Base-by-base conservation (phyloP, 768 basidiomycete genomes). In the Mycena floridula region DNA sequence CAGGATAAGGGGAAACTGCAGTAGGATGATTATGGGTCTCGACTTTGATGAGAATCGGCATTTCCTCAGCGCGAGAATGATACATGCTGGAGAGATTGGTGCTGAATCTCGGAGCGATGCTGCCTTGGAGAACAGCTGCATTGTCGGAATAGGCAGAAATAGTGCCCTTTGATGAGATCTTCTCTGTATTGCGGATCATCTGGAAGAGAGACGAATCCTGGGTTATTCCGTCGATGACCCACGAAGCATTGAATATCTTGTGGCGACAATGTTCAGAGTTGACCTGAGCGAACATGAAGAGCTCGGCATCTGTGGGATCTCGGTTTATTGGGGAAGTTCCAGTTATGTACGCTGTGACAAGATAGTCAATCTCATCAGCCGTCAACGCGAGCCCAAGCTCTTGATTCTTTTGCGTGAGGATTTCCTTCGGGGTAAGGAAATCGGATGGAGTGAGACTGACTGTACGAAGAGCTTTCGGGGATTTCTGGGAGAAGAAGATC, bases 271-370 rank as follows among this genome's bases (percentile, higher is more conserved):
- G 96, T 63, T 99, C 96, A n/a, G 94, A 97, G 68, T 99, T 99
- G 61, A 99, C 95, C 59, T 99, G 96, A 3, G 96, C 95, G 63
- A 98, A 99, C 96, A 98, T 99, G 77, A 99, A 99, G 7, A 99
- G 73, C 61, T 99, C 96, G 3, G 95, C 94, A 59, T 98, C 96
- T 28, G 89, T 96, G 7, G 95, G 96, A 59, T 91, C 85, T 26
- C 94, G 81, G 39, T 73, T 72, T 62, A 87, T 79, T 1, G 86
- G 74, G 11, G 71, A 59, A 5, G 69, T 46, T 5, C 86, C 85
- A n/a, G 84, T 72, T 22, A 89, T 73, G 63, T 92, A 99, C 9
- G 89, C 92, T 43, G 87, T 74, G 51, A 96, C 76, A 50, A 98
- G 81, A 64, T 97, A 99, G 54, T 85, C 79, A 49, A 98, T 89